Percentiles rank a stretch among this genome's conserved stretches.
Evolutionary conservation across 495 filamentous ascomycete species (phyloP).

Genomic region (Lasiosphaeria ovina): DNA sequence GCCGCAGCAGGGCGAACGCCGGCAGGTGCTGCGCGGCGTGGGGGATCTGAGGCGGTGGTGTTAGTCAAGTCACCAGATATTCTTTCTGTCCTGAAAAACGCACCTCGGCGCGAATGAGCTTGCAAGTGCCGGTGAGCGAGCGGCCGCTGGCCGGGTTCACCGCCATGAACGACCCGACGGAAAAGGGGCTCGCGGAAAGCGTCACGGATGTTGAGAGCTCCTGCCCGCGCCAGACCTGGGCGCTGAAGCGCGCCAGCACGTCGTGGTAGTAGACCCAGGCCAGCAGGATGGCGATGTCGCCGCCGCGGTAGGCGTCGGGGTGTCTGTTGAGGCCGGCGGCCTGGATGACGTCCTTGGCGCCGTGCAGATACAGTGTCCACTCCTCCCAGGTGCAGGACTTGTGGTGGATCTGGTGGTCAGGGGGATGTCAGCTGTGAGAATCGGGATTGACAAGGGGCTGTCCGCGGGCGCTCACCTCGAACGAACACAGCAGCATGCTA

Average conservation of each 20-base stretch:
- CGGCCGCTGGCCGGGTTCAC: no score
- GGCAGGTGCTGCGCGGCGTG: not conserved
- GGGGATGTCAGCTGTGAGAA: not conserved
- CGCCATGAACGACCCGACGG: no score
- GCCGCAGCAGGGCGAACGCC: constrained; percentile 8
- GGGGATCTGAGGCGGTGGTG: not conserved
- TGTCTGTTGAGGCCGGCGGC: constrained; percentile 14
- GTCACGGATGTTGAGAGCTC: not conserved
- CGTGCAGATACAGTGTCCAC: constrained; percentile 28
- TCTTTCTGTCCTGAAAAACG: no score
- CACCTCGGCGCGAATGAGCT: no score
- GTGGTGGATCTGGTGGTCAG: constrained; percentile 15
- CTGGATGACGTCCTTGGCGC: constrained; percentile 27
- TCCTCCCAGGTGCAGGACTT: constrained; percentile 27
- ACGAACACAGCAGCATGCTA: constrained; percentile 37
- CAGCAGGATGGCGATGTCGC: constrained; percentile 26
- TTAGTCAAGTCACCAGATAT: not conserved
- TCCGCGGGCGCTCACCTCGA: constrained; percentile 26
- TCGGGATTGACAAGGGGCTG: not conserved
- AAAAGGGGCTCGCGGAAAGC: no score
- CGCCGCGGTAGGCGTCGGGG: constrained; percentile 7
- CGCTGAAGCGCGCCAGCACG: constrained; percentile 34
- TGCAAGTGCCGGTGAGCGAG: no score
- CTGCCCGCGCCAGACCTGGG: constrained; percentile 30
- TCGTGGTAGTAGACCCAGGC: constrained; percentile 41